Percentiles rank a stretch among this genome's conserved stretches.
phyloP scores from a whole-genome alignment of 177 flowering plant species.

The Tripterygium wilfordii region DNA sequence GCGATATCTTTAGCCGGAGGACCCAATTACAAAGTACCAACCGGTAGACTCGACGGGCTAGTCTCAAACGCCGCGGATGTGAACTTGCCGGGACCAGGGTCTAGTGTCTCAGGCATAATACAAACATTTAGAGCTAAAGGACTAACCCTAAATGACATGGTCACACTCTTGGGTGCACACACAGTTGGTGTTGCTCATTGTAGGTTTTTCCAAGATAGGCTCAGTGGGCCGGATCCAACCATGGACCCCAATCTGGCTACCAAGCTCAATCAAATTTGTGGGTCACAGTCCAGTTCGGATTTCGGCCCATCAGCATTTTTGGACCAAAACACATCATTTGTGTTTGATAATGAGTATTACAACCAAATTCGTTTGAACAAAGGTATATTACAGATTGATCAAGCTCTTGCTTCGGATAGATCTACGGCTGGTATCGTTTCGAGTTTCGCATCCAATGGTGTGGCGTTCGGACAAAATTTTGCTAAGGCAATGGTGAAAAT shows the following conservation, averaged over 20 bases:
- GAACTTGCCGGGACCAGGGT: conserved; percentile 29
- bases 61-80: conserved; percentile 21
- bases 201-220: conserved; percentile 26
- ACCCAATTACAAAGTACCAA: conserved; percentile 25
- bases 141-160: conserved; percentile 20
- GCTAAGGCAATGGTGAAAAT: conserved; percentile 30
- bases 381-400: conserved; percentile 40
- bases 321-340: conserved; percentile 21
- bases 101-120: conserved; percentile 13
- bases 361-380: conserved; percentile 12
- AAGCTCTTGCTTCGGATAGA: conserved; percentile 21
- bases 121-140: conserved; percentile 22
- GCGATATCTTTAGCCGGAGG: conserved; percentile 32
- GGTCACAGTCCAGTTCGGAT: neutral
- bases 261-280: conserved; percentile 11
- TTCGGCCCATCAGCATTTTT: conserved; percentile 13
- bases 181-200: conserved; percentile 42
- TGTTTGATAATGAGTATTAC: conserved; percentile 25
- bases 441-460: conserved; percentile 9
- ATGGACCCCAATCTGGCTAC: conserved; percentile 26
- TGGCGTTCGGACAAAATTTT: conserved; percentile 17
- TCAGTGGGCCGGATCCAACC: conserved; percentile 28
- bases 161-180: conserved; percentile 40
- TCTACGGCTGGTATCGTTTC: conserved; percentile 9
- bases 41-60: conserved; percentile 40